Conservation (phyloP, 129 eudicot genomes). For the Glebionis coronaria region DNA sequence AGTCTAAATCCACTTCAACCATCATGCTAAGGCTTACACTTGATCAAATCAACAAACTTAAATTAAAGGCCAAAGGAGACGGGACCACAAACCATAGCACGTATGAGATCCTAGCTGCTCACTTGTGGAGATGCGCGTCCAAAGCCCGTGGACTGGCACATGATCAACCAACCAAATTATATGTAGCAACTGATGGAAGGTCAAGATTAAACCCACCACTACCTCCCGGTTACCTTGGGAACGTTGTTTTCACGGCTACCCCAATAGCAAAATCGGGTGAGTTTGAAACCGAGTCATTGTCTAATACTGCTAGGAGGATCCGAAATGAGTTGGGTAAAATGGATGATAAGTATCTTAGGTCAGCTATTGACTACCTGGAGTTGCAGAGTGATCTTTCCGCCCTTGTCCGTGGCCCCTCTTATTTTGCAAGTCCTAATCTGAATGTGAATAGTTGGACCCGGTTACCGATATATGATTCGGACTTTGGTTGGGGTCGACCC, state of each 20-base stretch:
- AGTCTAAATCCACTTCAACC: conserved; percentile 27
- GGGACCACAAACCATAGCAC: conserved; percentile 33
- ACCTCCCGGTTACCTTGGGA: conserved; percentile 59
- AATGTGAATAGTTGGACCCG: conserved; percentile 54
- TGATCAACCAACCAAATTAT: conserved; percentile 44
- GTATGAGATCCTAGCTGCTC: conserved; percentile 52
- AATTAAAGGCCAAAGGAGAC: conserved; percentile 36
- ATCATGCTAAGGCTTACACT: conserved; percentile 39
- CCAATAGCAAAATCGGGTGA: conserved; percentile 40
- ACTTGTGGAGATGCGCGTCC: conserved; percentile 59
- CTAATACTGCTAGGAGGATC: conserved; percentile 38
- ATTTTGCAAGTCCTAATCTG: conserved; percentile 54
- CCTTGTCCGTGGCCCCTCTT: conserved; percentile 44
- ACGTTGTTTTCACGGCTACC: conserved; percentile 54
- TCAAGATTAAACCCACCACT: conserved; percentile 45
- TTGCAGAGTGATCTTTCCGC: conserved; percentile 34
- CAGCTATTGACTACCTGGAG: conserved; percentile 55
- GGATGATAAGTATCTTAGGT: conserved; percentile 54
- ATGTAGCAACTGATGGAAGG: conserved; percentile 54
- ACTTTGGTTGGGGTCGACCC: conserved; percentile 79
- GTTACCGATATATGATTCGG: conserved; percentile 50
- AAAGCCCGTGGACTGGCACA: conserved; percentile 47
- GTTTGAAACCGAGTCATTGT: conserved; percentile 34
- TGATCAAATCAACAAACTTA: conserved; percentile 42
- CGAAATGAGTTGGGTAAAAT: conserved; percentile 39